A percentile compares a stretch with the other conserved stretches of the same genome.
Conservation (phyloP, 2,329 filamentous ascomycete species). For the Colletotrichum tofieldiae region DNA sequence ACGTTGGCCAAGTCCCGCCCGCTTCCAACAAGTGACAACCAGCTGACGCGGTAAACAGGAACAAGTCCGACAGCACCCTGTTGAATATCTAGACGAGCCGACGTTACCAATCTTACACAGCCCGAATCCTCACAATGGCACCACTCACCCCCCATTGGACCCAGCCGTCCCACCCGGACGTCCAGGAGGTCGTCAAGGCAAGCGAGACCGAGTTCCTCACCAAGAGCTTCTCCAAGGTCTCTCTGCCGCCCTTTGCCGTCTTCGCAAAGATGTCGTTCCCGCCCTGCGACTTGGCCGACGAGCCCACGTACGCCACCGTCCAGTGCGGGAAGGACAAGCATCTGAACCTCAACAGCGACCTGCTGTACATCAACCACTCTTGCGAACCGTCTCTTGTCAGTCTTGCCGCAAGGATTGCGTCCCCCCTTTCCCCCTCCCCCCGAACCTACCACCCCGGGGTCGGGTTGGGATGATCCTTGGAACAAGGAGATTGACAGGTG, state of each 20-base stretch:
- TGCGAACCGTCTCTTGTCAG: constrained; percentile 77
- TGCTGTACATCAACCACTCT: constrained; percentile 79
- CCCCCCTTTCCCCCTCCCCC: background rate
- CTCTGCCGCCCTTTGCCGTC: constrained; percentile 73
- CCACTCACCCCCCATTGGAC: constrained; percentile 72
- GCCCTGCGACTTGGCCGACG: constrained; percentile 69
- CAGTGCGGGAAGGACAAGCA: constrained; percentile 71
- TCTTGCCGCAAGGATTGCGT: constrained; percentile 44
- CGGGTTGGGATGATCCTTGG: constrained; percentile 26
- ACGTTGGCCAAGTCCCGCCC: constrained; percentile 25
- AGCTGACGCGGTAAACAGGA: constrained; percentile 24
- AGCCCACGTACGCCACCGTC: constrained; percentile 76
- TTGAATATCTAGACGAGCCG: constrained; percentile 23
- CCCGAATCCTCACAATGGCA: constrained; percentile 59
- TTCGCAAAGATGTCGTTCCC: constrained; percentile 79
- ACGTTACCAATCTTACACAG: background rate
- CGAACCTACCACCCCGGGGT: background rate
- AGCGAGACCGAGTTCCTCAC: constrained; percentile 70
- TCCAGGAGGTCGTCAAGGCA: constrained; percentile 70
- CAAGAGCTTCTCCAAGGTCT: constrained; percentile 71
- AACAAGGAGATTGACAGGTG: constrained; percentile 32
- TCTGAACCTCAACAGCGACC: constrained; percentile 75
- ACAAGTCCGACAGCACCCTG: constrained; percentile 29
- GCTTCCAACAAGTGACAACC: constrained; percentile 28
- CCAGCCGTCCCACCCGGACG: constrained; percentile 72